A percentile compares a stretch with the other conserved stretches of the same genome.
phyloP scores from a whole-genome alignment of 495 filamentous ascomycete species.

The Hypoxylon subgilvum region DNA sequence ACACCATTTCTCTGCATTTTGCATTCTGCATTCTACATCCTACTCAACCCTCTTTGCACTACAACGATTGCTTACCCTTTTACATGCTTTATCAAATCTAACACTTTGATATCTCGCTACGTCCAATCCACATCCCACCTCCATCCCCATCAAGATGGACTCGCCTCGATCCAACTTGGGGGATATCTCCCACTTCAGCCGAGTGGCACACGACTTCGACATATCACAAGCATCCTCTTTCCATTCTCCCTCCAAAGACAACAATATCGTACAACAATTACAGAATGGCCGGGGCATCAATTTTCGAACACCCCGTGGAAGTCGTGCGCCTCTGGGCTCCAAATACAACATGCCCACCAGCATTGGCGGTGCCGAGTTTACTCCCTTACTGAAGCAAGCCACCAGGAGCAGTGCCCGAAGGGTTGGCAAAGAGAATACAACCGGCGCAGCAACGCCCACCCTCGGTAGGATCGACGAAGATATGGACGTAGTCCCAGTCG shows the following conservation, averaged over 20 bases:
- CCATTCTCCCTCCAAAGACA: slow-evolving; percentile 80
- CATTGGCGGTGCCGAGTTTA: slow-evolving; percentile 79
- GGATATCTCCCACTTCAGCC: slow-evolving; percentile 78
- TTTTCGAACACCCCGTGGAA: slow-evolving; percentile 70
- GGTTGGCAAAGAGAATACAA: slow-evolving; percentile 57
- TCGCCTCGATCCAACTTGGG: slow-evolving; percentile 79
- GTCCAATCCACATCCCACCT: slow-evolving; percentile 20
- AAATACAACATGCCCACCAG: slow-evolving; percentile 68
- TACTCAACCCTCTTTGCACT: background rate
- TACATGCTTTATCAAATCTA: slow-evolving; percentile 25
- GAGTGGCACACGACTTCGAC: slow-evolving; percentile 71
- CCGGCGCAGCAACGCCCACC: slow-evolving; percentile 70
- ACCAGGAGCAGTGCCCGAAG: slow-evolving; percentile 76
- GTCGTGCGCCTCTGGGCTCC: slow-evolving; percentile 68
- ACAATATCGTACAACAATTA: slow-evolving; percentile 71
- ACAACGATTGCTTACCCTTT: slow-evolving; percentile 15
- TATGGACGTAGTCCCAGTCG: slow-evolving; percentile 68
- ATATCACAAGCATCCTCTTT: slow-evolving; percentile 85
- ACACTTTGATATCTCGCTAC: slow-evolving; percentile 22
- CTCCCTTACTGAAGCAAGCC: slow-evolving; percentile 88
- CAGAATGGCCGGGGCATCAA: slow-evolving; percentile 64
- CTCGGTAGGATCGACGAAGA: slow-evolving; percentile 67
- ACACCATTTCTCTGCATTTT: no score
- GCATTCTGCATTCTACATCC: no score
- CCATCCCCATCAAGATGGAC: slow-evolving; percentile 56